phyloP scores from a whole-genome alignment of 768 basidiomycete genomes.

The Naganishia antarctica region DNA sequence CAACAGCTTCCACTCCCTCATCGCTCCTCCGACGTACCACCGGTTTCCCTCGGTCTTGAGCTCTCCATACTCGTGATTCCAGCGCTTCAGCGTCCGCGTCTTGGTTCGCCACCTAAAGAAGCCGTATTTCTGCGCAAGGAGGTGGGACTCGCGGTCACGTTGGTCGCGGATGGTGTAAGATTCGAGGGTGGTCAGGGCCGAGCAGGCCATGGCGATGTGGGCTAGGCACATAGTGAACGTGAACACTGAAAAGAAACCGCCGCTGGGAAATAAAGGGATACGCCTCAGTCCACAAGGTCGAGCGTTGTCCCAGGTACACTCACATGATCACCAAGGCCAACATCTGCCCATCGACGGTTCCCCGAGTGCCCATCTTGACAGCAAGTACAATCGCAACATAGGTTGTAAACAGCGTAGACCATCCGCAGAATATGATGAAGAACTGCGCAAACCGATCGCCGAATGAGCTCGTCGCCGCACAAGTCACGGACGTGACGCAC shows the following conservation, averaged over 20 bases:
- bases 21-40: constrained; percentile 67
- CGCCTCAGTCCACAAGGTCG: too few relatives aligned
- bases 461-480: background rate
- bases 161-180: constrained; percentile 59
- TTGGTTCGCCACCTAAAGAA: constrained; percentile 54
- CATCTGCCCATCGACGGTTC: constrained; percentile 60
- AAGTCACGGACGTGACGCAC: constrained; percentile 49
- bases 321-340: constrained; percentile 71
- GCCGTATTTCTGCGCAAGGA: constrained; percentile 56
- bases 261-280: constrained; percentile 50
- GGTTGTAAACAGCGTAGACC: constrained; percentile 58
- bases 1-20: constrained; percentile 68
- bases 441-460: too few relatives aligned
- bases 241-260: constrained; percentile 70
- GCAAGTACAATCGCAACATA: constrained; percentile 54
- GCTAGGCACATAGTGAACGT: constrained; percentile 57
- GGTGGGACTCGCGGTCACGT: constrained; percentile 60
- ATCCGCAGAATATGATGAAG: constrained; percentile 74
- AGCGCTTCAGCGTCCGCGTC: constrained; percentile 50
- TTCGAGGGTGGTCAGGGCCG: constrained; percentile 76
- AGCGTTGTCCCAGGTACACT: constrained; percentile 51
- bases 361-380: constrained; percentile 19
- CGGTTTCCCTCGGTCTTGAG: constrained; percentile 71
- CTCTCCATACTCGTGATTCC: constrained; percentile 78
- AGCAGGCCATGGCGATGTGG: constrained; percentile 61